Evolutionary conservation across 73 alveolate genomes (phyloP), one percentile per base, ranked within the genome.

Genomic region (Symbiodinium natans): DNA sequence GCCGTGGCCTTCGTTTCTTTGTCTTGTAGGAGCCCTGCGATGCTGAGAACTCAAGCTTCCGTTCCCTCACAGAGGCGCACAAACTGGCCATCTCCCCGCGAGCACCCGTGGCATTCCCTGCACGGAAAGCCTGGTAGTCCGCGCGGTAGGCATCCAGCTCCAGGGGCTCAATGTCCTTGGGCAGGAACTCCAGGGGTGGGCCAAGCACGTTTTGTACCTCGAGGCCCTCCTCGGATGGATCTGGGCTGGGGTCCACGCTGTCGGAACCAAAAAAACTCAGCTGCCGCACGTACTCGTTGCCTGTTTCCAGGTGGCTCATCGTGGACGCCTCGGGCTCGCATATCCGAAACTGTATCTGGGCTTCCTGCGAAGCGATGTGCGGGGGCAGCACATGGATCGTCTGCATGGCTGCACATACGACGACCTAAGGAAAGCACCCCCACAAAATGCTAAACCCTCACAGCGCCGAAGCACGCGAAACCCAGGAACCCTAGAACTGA

Each of bases 111-210:
- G 97, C 97, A 42, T 90, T 27, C 56, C 97, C 97, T 15, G 97
- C 97, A 38, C 97, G 97, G 88, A 90, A 90, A 15, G 71, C 94
- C 87, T 77, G 52, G 13, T 77, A 39, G 48, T 54, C 82, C 54
- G 95, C 74, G n/a, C 97, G 97, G 21, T 90, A 90, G 52, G 97
- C 97, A 73, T 90, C 80, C 88, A 90, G 97, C 54, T 90, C 97
- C 52, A 68, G 82, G 27, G 48, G 43, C 48, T 90, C 97, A 13
- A 90, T 90, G 39, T 90, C 97, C 54, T 90, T 90, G 82, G 97
- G 97, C 75, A 90, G 52, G 33, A 68, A 90, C 39, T 68, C 97
- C 89, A 90, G 48, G 41, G 97, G 97, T 29, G 97, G 97, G 29
- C 97, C 97, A 39, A 90, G 42, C 41, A 90, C 97, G n/a, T 90